phyloP scores from a whole-genome alignment of 2,329 filamentous ascomycete genomes.

The Clonostachys rhizophaga region DNA sequence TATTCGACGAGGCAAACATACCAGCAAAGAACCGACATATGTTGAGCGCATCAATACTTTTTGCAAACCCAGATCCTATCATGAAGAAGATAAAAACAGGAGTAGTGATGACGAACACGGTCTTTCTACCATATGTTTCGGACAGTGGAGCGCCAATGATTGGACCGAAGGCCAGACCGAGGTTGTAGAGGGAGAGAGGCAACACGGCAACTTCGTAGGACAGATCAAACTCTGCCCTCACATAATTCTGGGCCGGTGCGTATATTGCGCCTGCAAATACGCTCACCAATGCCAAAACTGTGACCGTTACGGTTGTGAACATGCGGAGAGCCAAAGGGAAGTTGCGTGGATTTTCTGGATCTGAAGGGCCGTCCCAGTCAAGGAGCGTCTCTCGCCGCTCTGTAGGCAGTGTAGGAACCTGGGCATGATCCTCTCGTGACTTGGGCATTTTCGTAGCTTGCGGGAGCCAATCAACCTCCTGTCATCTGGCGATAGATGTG shows the following conservation, averaged over 20 bases:
- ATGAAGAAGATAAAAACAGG: slow-evolving; percentile 69
- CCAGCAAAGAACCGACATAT: slow-evolving; percentile 68
- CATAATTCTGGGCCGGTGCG: slow-evolving; percentile 15
- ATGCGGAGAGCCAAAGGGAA: slow-evolving; percentile 71
- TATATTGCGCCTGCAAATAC: slow-evolving; percentile 22
- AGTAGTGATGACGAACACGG: slow-evolving; percentile 39
- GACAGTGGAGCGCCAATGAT: slow-evolving; percentile 73
- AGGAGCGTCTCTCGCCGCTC: too few species aligned
- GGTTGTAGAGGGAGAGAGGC: slow-evolving; percentile 17
- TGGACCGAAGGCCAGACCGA: slow-evolving; percentile 33
- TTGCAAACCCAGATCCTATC: slow-evolving; percentile 61
- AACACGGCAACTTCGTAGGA: slow-evolving; percentile 12
- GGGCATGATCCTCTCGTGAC: too few species aligned
- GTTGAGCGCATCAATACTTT: slow-evolving; percentile 67
- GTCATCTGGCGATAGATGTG: too few species aligned
- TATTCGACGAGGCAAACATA: slow-evolving; percentile 54
- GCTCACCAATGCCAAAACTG: slow-evolving; percentile 61
- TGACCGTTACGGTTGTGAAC: slow-evolving; percentile 71
- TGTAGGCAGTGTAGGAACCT: too few species aligned
- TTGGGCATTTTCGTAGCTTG: too few species aligned
- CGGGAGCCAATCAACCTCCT: too few species aligned
- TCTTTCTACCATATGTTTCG: slow-evolving; percentile 62
- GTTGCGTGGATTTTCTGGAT: slow-evolving; percentile 77
- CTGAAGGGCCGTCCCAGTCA: slow-evolving; percentile 40
- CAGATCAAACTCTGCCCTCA: slow-evolving; percentile 8